phyloP scores from a whole-genome alignment of 208 protist genomes.

The Leishmania turanica region DNA sequence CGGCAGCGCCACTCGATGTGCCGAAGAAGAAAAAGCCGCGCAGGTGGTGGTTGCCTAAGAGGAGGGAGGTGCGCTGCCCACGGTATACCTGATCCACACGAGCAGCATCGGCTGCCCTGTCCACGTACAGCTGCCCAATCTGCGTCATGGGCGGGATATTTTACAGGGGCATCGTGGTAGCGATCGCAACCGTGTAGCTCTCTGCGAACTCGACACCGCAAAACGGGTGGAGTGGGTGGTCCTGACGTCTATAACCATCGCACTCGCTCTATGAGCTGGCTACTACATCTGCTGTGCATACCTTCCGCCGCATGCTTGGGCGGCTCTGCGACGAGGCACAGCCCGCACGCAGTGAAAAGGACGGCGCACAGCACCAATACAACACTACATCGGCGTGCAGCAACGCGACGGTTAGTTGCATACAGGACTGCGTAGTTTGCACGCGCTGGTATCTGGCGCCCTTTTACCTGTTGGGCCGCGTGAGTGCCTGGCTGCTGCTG shows the following conservation, averaged over 20 bases:
- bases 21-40: constrained; percentile 22
- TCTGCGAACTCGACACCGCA: constrained; percentile 33
- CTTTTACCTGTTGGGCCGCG: background rate
- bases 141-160: constrained; percentile 25
- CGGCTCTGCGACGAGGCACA: background rate
- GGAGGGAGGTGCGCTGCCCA: constrained; percentile 27
- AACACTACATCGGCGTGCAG: background rate
- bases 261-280: background rate
- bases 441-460: background rate
- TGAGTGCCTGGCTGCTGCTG: background rate
- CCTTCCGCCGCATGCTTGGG: constrained; percentile 6
- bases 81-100: constrained; percentile 39
- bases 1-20: background rate
- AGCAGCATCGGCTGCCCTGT: constrained; percentile 9
- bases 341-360: background rate
- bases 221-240: background rate
- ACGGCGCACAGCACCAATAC: background rate
- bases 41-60: constrained; percentile 34
- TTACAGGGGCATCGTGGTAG: constrained; percentile 33
- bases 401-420: background rate
- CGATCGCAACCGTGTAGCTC: constrained; percentile 37
- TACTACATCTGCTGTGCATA: background rate
- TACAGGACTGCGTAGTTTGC: background rate
- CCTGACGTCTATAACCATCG: background rate
- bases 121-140: constrained; percentile 42